These are phyloP conservation scores for Spinellus fusiger DNA, from an alignment of 192 early-diverging fungal species.

Conservation along the genomic window DNA sequence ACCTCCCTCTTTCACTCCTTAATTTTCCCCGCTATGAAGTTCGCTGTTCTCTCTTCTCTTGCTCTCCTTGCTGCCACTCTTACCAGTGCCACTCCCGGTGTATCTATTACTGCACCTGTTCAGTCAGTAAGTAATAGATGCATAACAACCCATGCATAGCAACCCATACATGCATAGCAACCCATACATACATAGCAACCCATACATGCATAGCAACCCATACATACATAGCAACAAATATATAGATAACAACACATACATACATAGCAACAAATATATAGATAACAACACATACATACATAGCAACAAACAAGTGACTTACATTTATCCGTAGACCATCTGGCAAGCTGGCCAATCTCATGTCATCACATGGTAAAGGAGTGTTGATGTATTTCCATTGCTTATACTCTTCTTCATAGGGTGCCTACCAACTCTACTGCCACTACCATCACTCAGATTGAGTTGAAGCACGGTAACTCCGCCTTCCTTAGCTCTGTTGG, in stretches of 20 bases:
- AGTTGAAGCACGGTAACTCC: neutral
- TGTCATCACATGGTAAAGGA: constrained; percentile 4
- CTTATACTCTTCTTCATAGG: neutral
- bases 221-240: neutral
- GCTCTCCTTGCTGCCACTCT: neutral
- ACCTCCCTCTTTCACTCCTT: neutral
- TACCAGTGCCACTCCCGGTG: neutral
- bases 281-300: neutral
- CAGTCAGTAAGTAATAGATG: neutral
- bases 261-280: neutral
- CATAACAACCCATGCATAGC: neutral
- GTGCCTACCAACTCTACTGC: neutral
- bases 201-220: neutral
- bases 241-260: neutral
- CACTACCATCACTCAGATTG: neutral
- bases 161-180: neutral
- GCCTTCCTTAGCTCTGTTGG: neutral
- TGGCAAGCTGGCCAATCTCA: neutral
- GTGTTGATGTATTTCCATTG: neutral
- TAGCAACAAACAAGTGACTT: too few relatives aligned
- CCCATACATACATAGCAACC: neutral
- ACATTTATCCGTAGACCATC: neutral
- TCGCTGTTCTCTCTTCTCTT: neutral
- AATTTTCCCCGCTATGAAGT: neutral
- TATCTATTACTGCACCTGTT: neutral